A percentile compares a stretch with the other conserved stretches of the same genome.
These are phyloP conservation scores for Monosporascus sp. DNA, from an alignment of 2,329 filamentous ascomycete genomes.

Conservation along the genomic window DNA sequence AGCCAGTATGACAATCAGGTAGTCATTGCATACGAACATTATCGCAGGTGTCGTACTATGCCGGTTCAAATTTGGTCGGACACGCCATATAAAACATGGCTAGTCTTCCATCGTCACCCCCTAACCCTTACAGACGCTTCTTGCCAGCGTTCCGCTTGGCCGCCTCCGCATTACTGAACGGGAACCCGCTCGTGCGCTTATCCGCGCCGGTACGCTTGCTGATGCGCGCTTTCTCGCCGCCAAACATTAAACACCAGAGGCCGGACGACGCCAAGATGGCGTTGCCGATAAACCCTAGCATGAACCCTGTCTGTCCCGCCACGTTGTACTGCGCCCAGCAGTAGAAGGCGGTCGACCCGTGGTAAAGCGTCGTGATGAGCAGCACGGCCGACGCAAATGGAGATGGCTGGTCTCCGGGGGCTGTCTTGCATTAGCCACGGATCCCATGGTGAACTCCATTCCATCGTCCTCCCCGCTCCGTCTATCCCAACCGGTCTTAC, in stretches of 20 bases:
- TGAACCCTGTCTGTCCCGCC: constrained; percentile 50
- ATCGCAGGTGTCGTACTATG: too few relatives aligned
- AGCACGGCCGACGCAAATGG: constrained; percentile 63
- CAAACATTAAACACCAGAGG: constrained; percentile 52
- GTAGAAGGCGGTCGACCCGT: constrained; percentile 57
- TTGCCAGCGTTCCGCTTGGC: constrained; percentile 23
- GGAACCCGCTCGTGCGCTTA: constrained; percentile 35
- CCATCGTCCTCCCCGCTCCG: too few relatives aligned
- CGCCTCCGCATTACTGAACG: constrained; percentile 31
- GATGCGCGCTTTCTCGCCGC: constrained; percentile 26
- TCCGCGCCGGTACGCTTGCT: constrained; percentile 34
- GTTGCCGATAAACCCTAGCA: constrained; percentile 54
- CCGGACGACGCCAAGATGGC: constrained; percentile 55
- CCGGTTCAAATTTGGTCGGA: too few relatives aligned
- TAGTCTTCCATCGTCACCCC: too few relatives aligned
- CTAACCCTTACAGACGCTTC: constrained; percentile 1
- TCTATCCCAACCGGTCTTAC: too few relatives aligned
- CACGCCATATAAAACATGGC: too few relatives aligned
- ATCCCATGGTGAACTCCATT: too few relatives aligned
- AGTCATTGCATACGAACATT: too few relatives aligned
- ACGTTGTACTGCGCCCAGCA: constrained; percentile 62
- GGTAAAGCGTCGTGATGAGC: constrained; percentile 61
- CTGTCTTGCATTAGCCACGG: constrained; percentile 6
- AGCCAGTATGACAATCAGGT: too few relatives aligned
- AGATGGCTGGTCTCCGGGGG: constrained; percentile 35